These are phyloP conservation scores for Platanus orientalis DNA, from an alignment of 164 flowering plant species.

Conservation along the genomic window DNA sequence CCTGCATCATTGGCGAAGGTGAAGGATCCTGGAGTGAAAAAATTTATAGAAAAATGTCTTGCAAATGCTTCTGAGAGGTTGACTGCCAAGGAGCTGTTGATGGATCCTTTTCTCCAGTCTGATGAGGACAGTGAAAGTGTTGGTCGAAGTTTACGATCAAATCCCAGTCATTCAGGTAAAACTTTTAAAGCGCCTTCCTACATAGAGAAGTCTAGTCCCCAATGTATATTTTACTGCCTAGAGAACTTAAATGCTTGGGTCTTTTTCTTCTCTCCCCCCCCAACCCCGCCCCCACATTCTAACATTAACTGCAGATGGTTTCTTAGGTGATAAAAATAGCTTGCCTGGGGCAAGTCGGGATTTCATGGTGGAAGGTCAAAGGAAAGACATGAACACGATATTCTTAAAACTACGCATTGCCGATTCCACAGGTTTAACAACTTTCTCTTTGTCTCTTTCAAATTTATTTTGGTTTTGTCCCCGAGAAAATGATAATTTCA, in stretches of 20 bases:
- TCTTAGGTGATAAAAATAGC: constrained; percentile 13
- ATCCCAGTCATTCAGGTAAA: constrained; percentile 36
- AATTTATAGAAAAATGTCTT: constrained; percentile 89
- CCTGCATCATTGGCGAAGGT: constrained; percentile 94
- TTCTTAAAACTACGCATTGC: constrained; percentile 75
- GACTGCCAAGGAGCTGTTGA: constrained; percentile 70
- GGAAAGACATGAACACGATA: constrained; percentile 73
- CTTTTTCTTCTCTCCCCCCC: background rate
- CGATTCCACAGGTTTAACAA: constrained; percentile 61
- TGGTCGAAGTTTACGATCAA: constrained; percentile 22
- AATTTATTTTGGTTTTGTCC: background rate
- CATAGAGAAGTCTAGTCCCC: background rate
- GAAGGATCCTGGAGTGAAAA: constrained; percentile 54
- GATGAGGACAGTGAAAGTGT: constrained; percentile 48
- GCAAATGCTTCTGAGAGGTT: constrained; percentile 66
- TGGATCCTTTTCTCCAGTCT: constrained; percentile 72
- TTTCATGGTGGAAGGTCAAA: constrained; percentile 65
- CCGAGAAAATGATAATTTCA: background rate
- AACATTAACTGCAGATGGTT: constrained; percentile 33
- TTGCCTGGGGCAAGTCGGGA: constrained; percentile 40
- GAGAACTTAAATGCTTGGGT: background rate
- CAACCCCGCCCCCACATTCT: constrained; percentile 9
- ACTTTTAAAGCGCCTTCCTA: background rate
- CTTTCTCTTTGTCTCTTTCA: constrained; percentile 9
- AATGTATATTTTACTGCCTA: background rate